A percentile compares a stretch with the other conserved stretches of the same genome.
Evolutionary conservation across 306 rosid species (phyloP).

Genomic region (Ochetophila trinervis): DNA sequence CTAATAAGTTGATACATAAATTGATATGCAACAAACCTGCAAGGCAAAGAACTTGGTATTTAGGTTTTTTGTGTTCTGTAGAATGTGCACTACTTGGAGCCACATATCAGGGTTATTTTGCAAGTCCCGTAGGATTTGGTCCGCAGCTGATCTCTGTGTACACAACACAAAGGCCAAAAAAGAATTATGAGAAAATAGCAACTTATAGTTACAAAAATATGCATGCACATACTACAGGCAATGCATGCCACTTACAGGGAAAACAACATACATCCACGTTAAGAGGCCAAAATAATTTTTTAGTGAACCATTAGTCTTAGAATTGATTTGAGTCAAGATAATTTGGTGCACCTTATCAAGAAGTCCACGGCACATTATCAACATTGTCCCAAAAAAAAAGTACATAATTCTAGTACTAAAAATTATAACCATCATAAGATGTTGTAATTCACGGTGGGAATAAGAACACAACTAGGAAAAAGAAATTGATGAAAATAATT

Average conservation of each 20-base stretch:
- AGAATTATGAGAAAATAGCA: background rate
- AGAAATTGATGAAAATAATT: too few species aligned
- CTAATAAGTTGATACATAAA: too few species aligned
- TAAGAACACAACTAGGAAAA: too few species aligned
- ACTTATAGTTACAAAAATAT: background rate
- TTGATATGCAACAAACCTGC: conserved; percentile 59
- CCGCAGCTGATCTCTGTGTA: conserved; percentile 88
- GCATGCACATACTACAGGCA: background rate
- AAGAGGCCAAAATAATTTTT: too few species aligned
- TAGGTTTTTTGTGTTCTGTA: conserved; percentile 70
- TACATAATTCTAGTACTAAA: too few species aligned
- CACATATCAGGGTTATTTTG: conserved; percentile 95
- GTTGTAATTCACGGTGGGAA: too few species aligned
- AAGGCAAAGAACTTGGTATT: conserved; percentile 97
- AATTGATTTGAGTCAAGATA: too few species aligned
- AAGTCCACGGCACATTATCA: too few species aligned
- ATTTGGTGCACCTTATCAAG: too few species aligned
- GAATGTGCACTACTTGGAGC: conserved; percentile 97
- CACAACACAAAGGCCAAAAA: background rate
- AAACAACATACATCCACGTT: background rate
- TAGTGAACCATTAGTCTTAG: too few species aligned
- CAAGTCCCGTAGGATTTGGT: conserved; percentile 81
- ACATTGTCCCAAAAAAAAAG: too few species aligned
- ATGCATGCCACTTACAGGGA: background rate
- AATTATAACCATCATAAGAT: too few species aligned